These are phyloP conservation scores for Cladorrhinum samala DNA, from an alignment of 495 filamentous ascomycete species.

Conservation along the genomic window DNA sequence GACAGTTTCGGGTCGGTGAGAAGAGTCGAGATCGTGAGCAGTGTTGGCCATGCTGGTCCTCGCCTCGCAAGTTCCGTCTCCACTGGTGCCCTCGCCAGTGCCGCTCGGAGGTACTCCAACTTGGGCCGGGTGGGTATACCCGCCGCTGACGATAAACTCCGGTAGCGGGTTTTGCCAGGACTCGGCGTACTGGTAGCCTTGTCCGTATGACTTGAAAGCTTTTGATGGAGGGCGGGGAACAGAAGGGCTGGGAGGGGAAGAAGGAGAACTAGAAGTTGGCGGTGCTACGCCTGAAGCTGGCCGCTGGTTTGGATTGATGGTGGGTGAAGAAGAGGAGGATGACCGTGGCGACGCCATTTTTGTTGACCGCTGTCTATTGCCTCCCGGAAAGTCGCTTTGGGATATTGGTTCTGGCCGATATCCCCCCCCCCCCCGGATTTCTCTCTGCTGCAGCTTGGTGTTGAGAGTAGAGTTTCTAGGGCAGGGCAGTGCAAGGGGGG, in stretches of 20 bases:
- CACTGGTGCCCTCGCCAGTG: background rate
- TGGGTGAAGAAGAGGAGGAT: constrained; percentile 5
- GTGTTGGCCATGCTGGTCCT: background rate
- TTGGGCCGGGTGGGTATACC: background rate
- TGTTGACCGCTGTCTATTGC: too few species aligned
- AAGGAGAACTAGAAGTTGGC: background rate
- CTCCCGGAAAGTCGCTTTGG: too few species aligned
- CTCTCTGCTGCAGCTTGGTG: too few species aligned
- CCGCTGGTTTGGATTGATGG: constrained; percentile 3
- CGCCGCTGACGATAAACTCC: constrained; percentile 15
- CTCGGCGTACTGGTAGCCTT: constrained; percentile 25
- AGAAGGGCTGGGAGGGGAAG: background rate
- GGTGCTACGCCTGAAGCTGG: constrained; percentile 3
- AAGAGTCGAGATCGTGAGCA: background rate
- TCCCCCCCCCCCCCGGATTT: too few species aligned
- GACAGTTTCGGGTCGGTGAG: background rate
- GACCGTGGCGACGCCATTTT: too few species aligned
- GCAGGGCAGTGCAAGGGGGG: too few species aligned
- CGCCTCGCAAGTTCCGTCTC: constrained; percentile 8
- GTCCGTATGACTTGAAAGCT: constrained; percentile 13
- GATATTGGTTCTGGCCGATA: too few species aligned
- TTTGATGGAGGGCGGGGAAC: background rate
- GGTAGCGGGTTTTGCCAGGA: constrained; percentile 21
- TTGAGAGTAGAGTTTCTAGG: too few species aligned
- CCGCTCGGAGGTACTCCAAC: constrained; percentile 1